Base-by-base conservation (phyloP, 1,284 basidiomycete genomes). In the Athelia sp. region DNA sequence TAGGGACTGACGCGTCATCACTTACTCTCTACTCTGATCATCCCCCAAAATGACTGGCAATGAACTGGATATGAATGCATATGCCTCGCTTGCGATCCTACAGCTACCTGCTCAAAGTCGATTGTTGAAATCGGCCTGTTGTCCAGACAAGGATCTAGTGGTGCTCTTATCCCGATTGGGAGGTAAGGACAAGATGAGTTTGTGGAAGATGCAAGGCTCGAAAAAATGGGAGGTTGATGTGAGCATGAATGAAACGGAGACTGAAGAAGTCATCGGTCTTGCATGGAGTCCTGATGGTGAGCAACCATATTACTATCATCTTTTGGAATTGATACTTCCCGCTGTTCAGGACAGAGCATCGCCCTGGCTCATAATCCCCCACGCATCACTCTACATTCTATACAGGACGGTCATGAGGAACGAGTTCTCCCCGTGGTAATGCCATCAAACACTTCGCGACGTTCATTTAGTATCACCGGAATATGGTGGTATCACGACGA, bases 251-350 rank as follows among this genome's bases (percentile, higher is more conserved):
- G 70, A 71, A 47, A 61, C 65, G 47, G 61, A 61, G 31, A 68
- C 67, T 36, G 74, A 78, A 46, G 72, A 76, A 46, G 74, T 87
- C 32, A 71, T 78, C 24, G 79, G 72, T 50, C 58, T 91, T 38
- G 77, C 78, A 17, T 92, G 89, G 89, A 89, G 87, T 64, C 87
- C 89, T 3, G 85, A 87, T 64, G 87, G 88, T 88, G 67, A 55
- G 72, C 56, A 38, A 18, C 42, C n/a, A 23, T 45, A 17, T 31
- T 21, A 47, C 32, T 43, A 45, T 34, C 24, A 32, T 50, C 44
- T n/a, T 47, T 38, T 29, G 52, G 29, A 46, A 50, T 47, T 53
- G 60, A 49, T 55, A 55, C 46, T 54, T 50, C 44, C 35, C 50
- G 35, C 52, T 51, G 43, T 47, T 50, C 40, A 90, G 87, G 85